A percentile compares a stretch with the other conserved stretches of the same genome.
phyloP scores from a whole-genome alignment of 106 monocot species.

The Acanthochlamys bracteata region DNA sequence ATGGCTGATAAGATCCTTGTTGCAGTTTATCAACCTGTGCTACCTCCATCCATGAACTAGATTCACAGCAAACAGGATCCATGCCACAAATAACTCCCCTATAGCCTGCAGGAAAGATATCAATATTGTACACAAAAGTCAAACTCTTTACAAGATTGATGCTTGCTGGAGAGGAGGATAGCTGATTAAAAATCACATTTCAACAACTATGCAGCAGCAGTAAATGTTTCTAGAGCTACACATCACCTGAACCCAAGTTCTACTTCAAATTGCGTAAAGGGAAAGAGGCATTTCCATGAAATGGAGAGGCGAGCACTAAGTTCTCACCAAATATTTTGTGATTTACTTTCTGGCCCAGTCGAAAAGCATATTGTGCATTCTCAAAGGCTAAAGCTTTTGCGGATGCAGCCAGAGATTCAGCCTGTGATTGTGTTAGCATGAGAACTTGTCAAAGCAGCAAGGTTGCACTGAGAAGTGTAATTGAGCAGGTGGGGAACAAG shows the following conservation, averaged over 20 bases:
- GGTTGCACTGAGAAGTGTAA: too few species aligned
- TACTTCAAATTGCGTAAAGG: too few species aligned
- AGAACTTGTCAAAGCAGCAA: too few species aligned
- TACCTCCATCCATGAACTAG: constrained; percentile 85
- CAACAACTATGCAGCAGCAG: too few species aligned
- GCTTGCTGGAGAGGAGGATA: not conserved
- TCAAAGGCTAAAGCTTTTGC: constrained; percentile 83
- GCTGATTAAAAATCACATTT: not conserved
- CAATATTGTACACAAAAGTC: not conserved
- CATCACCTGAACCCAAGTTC: too few species aligned
- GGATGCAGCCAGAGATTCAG: constrained; percentile 78
- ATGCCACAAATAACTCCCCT: constrained; percentile 87
- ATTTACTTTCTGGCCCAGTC: constrained; percentile 79
- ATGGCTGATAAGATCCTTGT: constrained; percentile 81
- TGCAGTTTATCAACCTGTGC: constrained; percentile 63
- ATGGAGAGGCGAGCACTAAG: not conserved
- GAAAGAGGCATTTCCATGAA: not conserved
- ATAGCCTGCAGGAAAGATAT: constrained; percentile 47
- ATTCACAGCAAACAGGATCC: constrained; percentile 97
- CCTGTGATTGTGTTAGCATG: constrained; percentile 24
- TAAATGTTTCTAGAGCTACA: too few species aligned
- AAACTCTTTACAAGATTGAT: not conserved
- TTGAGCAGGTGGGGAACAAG: too few species aligned
- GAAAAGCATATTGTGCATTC: constrained; percentile 79
- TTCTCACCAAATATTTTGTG: constrained; percentile 73